Evolutionary conservation across 352 stramenopile species (phyloP), one percentile per base, ranked within the genome.

Genomic region (Phytophthora uliginosa): DNA sequence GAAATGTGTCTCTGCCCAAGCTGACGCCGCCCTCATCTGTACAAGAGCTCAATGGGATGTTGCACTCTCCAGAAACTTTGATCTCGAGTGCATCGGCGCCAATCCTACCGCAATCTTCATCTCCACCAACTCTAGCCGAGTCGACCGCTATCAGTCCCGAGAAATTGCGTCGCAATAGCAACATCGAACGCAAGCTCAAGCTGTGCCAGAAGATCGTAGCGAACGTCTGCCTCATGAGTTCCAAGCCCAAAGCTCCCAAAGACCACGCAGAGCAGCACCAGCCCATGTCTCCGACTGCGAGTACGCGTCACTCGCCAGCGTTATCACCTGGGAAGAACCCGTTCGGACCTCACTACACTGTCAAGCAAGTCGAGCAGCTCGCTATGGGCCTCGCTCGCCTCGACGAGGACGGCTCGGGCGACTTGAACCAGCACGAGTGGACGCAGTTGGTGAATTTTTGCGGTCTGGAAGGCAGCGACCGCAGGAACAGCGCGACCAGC

Each of bases 121-220:
- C 34, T 26, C 24, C 24, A 42, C 54, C 51, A 10, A 45, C 13
- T 13, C 22, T 33, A 33, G 4, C n/a, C 18, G 42, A 50, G 10
- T 28, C 33, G 52, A 10, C 57, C 33, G 22, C 47, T 2, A 15
- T 36, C 22, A 72, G 53, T 36, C 71, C 57, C 17, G 68, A 77
- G 24, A 59, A 66, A 13, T 13, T 58, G 45, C 73, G 62, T 57
- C 61, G 74, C 38, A 63, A 36, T n/a, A 71, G 54, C 51, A 92
- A 90, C 54, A 89, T 92, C 54, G 71, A 80, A 31, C 83, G 85
- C 24, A 92, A 91, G 51, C 74, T 92, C 45, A 82, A 81, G 53
- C 28, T 92, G 8, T 90, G 84, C 67, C 79, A 88, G 53, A 77
- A 74, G 15, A 78, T 88, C 42, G 69, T 73, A 8, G 63, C 65